phyloP scores from a whole-genome alignment of 2,329 filamentous ascomycete genomes.

The Didymella segeticola region DNA sequence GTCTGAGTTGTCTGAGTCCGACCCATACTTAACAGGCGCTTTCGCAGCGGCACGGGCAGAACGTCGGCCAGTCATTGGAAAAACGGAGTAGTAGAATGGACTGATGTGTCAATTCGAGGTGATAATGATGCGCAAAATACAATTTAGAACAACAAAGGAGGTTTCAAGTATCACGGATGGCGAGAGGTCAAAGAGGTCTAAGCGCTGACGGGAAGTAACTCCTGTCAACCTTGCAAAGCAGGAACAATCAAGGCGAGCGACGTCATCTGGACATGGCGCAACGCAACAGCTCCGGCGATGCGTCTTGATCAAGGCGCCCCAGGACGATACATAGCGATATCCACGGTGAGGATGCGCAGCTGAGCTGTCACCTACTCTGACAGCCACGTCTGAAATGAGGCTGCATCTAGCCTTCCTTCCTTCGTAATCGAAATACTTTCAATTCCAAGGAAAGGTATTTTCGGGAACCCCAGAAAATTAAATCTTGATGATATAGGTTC shows the following conservation, averaged over 20 bases:
- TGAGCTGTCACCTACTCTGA: background rate
- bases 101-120: too few species aligned
- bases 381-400: background rate
- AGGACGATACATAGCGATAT: background rate
- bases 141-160: background rate
- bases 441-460: background rate
- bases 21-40: conserved; percentile 25
- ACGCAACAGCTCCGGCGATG: background rate
- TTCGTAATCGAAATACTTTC: background rate
- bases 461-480: background rate
- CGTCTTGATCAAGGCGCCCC: background rate
- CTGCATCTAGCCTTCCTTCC: background rate
- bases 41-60: conserved; percentile 19
- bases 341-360: background rate
- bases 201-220: conserved; percentile 4
- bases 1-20: conserved; percentile 20
- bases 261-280: conserved; percentile 15
- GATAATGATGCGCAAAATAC: too few species aligned
- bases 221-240: conserved; percentile 5
- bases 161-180: background rate
- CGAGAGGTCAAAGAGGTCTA: background rate
- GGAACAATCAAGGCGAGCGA: conserved; percentile 13
- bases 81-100: too few species aligned
- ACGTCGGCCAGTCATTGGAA: conserved; percentile 22
- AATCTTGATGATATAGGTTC: too few species aligned